phyloP scores from a whole-genome alignment of 1,139 yeast genomes.

The Entelexis sorbosivorans region DNA sequence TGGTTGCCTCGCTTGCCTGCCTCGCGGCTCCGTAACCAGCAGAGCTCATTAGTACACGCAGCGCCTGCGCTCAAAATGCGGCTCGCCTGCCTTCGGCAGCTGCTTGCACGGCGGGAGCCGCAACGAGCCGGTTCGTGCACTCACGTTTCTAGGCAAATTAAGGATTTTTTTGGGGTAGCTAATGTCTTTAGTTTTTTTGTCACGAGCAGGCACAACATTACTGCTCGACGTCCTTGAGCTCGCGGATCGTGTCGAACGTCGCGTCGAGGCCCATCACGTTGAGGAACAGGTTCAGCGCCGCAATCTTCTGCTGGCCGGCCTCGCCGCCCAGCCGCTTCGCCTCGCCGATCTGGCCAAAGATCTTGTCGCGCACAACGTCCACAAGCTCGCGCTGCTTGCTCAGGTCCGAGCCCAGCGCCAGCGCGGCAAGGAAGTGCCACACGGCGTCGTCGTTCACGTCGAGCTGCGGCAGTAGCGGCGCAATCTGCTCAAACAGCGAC shows the following conservation, averaged over 20 bases:
- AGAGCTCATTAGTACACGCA: too few species aligned
- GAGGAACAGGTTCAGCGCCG: slow-evolving; percentile 80
- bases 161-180: too few species aligned
- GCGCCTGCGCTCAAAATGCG: too few species aligned
- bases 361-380: slow-evolving; percentile 88
- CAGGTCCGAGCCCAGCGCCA: slow-evolving; percentile 84
- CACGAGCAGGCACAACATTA: too few species aligned
- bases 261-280: slow-evolving; percentile 96
- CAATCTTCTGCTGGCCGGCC: slow-evolving; percentile 39
- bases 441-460: slow-evolving; percentile 65
- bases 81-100: too few species aligned
- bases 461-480: slow-evolving; percentile 63
- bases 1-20: too few species aligned
- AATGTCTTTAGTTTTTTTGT: neutral
- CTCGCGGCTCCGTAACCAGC: too few species aligned
- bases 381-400: slow-evolving; percentile 91
- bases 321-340: slow-evolving; percentile 45
- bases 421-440: slow-evolving; percentile 94
- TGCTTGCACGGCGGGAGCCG: too few species aligned
- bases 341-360: slow-evolving; percentile 70
- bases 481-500: slow-evolving; percentile 65
- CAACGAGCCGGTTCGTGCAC: too few species aligned
- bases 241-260: slow-evolving; percentile 38
- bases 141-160: too few species aligned
- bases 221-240: slow-evolving; percentile 22